Evolutionary conservation across 139 green algal species (phyloP).

Genomic region (Micractinium conductrix): DNA sequence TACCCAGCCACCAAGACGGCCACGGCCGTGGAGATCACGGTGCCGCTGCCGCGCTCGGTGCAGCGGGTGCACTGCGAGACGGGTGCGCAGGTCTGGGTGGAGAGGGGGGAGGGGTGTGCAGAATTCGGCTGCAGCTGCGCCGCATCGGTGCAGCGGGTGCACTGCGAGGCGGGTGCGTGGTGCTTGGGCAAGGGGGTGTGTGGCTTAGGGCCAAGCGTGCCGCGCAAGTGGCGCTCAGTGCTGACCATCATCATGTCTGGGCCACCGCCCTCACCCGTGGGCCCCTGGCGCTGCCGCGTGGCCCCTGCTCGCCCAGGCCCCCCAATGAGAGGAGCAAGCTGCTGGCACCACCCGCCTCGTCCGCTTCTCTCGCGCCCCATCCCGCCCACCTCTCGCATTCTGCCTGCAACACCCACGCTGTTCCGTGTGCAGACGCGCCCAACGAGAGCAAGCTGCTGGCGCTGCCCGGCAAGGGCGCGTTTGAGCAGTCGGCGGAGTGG

Average conservation of each 20-base stretch:
- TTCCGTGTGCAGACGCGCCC: conserved; percentile 16
- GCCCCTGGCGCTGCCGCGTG: conserved; percentile 60
- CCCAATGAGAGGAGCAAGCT: background rate
- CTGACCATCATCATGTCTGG: conserved; percentile 51
- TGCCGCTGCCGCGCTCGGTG: conserved; percentile 72
- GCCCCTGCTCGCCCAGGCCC: background rate
- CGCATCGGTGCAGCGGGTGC: conserved; percentile 64
- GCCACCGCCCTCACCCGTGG: conserved; percentile 66
- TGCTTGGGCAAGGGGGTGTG: too few relatives aligned
- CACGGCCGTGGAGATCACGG: conserved; percentile 73
- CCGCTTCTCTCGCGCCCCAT: too few relatives aligned
- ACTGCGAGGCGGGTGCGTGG: conserved; percentile 57
- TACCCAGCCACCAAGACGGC: conserved; percentile 59
- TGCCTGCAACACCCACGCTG: too few relatives aligned
- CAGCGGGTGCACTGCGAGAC: conserved; percentile 70
- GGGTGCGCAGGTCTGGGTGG: background rate
- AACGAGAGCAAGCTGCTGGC: conserved; percentile 33
- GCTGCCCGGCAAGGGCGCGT: conserved; percentile 25
- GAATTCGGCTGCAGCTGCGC: conserved; percentile 72
- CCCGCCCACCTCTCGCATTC: background rate
- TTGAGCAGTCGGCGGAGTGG: conserved; percentile 74
- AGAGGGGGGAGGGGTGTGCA: too few relatives aligned
- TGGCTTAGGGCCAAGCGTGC: too few relatives aligned
- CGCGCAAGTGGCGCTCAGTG: too few relatives aligned
- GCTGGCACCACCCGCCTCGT: background rate